Evolutionary conservation across 1,284 basidiomycete species (phyloP).

Genomic region (Cerrena zonata): DNA sequence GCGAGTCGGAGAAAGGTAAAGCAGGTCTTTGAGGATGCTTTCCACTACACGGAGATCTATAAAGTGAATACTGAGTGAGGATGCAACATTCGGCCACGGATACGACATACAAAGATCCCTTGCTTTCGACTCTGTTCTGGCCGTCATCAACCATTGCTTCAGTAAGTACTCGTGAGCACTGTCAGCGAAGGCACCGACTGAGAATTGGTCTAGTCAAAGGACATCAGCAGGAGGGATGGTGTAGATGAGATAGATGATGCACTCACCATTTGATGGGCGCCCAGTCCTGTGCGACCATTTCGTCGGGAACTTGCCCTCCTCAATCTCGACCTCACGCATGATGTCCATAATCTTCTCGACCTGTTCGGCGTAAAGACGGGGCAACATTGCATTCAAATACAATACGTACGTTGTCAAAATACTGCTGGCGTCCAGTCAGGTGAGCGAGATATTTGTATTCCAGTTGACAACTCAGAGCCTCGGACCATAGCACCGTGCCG

Average conservation of each 20-base stretch:
- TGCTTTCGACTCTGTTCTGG: slow-evolving; percentile 50
- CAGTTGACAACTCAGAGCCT: slow-evolving; percentile 51
- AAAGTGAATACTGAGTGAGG: neutral
- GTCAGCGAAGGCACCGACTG: slow-evolving; percentile 15
- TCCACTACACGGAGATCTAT: slow-evolving; percentile 58
- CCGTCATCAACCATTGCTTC: slow-evolving; percentile 65
- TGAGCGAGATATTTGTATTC: slow-evolving; percentile 65
- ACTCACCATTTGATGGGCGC: too few relatives aligned
- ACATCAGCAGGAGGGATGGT: too few relatives aligned
- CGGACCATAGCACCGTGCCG: slow-evolving; percentile 31
- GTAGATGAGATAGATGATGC: too few relatives aligned
- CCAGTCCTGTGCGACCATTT: slow-evolving; percentile 47
- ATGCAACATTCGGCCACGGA: neutral
- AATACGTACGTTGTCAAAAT: slow-evolving; percentile 40
- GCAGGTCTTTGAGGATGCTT: slow-evolving; percentile 56
- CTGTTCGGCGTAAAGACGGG: slow-evolving; percentile 24
- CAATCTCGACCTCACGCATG: slow-evolving; percentile 41
- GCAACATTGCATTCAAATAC: neutral
- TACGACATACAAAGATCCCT: slow-evolving; percentile 54
- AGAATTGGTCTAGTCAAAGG: slow-evolving; percentile 14
- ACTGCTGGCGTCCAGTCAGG: slow-evolving; percentile 47
- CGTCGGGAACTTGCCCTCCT: slow-evolving; percentile 52
- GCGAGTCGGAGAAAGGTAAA: slow-evolving; percentile 61
- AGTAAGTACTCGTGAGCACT: slow-evolving; percentile 60
- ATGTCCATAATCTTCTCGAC: slow-evolving; percentile 46